phyloP scores from a whole-genome alignment of 2,329 filamentous ascomycete genomes.

The Hymenoscyphus infarciens region DNA sequence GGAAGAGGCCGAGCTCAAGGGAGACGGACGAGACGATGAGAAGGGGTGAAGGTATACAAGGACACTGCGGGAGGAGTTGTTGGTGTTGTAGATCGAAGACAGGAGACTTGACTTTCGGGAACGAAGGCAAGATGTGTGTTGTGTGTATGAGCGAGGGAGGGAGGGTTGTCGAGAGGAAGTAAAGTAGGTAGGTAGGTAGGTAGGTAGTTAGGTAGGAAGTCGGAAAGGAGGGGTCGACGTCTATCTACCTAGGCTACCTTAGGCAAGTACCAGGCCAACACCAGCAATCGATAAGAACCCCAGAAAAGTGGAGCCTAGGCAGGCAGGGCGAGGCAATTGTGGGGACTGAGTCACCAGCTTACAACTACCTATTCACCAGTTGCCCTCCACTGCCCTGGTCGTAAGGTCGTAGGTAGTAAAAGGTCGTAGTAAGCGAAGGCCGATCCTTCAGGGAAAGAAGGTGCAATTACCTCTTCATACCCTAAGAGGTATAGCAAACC shows the following conservation, averaged over 20 bases:
- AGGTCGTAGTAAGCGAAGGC: no score
- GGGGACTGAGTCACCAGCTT: constrained; percentile 1
- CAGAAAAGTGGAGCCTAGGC: neutral
- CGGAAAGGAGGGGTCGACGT: neutral
- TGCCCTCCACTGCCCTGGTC: no score
- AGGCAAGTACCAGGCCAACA: neutral
- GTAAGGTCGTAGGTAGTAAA: no score
- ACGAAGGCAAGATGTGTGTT: neutral
- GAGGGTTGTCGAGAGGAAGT: neutral
- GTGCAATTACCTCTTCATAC: neutral
- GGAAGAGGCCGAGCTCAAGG: constrained; percentile 1
- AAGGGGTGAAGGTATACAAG: neutral
- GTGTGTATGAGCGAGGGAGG: neutral
- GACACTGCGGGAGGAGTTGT: neutral
- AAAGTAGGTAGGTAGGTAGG: neutral
- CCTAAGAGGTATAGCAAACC: neutral
- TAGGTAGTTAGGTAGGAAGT: neutral
- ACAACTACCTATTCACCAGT: neutral
- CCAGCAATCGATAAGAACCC: neutral
- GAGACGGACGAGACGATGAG: neutral
- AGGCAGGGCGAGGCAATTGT: neutral
- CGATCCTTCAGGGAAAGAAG: neutral
- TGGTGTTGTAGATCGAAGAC: neutral
- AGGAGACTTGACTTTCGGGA: no score
- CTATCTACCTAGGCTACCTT: no score